A percentile compares a stretch with the other conserved stretches of the same genome.
These are phyloP conservation scores for Tremellales sp. DNA, from an alignment of 1,284 basidiomycete species.

Conservation along the genomic window DNA sequence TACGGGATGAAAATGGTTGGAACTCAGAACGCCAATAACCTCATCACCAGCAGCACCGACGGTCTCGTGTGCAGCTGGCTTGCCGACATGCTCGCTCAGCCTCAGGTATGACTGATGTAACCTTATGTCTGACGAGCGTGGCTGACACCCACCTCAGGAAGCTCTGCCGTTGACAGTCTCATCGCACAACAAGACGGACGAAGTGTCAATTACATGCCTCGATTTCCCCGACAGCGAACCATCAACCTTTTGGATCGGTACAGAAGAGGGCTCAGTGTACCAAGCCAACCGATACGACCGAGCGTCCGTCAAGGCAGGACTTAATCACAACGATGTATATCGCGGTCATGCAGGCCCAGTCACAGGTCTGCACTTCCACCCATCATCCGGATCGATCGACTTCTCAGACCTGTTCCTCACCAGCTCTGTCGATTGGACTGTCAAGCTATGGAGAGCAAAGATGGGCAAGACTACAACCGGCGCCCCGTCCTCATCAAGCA, in stretches of 20 bases:
- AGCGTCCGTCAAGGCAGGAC: constrained; percentile 89
- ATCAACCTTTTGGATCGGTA: constrained; percentile 92
- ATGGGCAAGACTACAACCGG: constrained; percentile 12
- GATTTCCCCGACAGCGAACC: constrained; percentile 94
- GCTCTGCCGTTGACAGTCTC: constrained; percentile 79
- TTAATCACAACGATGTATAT: constrained; percentile 87
- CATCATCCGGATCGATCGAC: constrained; percentile 80
- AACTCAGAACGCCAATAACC: constrained; percentile 94
- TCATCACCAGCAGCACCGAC: constrained; percentile 93
- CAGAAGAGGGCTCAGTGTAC: constrained; percentile 95
- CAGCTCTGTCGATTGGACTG: constrained; percentile 89
- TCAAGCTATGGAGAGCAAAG: constrained; percentile 83
- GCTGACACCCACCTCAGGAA: constrained; percentile 58
- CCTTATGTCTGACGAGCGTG: neutral
- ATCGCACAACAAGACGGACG: constrained; percentile 86
- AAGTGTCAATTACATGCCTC: constrained; percentile 87
- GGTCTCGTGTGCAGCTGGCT: constrained; percentile 96
- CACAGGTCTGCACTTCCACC: constrained; percentile 92
- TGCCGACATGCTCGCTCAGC: constrained; percentile 96
- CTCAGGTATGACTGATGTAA: constrained; percentile 62
- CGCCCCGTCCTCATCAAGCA: constrained; percentile 32
- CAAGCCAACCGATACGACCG: constrained; percentile 94
- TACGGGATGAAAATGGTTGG: constrained; percentile 97
- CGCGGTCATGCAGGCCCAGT: constrained; percentile 88
- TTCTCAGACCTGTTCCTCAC: constrained; percentile 93